phyloP scores from a whole-genome alignment of 345 rosid genomes.

The Schrenkiella parvula region DNA sequence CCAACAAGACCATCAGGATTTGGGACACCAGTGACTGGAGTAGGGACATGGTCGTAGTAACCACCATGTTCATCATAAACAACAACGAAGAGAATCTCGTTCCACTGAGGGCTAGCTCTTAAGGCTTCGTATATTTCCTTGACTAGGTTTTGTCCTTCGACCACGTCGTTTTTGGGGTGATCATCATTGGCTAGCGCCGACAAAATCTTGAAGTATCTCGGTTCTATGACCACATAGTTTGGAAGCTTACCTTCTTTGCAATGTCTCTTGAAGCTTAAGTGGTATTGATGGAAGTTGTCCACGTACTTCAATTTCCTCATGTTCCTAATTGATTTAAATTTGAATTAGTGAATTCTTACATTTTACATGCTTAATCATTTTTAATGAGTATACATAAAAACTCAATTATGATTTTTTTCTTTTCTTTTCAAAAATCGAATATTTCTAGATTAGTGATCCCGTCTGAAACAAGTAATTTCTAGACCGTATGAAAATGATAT shows the following conservation, averaged over 20 bases:
- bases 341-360: background rate
- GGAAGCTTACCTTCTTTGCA: constrained; percentile 79
- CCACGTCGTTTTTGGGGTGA: constrained; percentile 77
- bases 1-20: constrained; percentile 74
- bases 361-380: background rate
- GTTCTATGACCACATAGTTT: constrained; percentile 81
- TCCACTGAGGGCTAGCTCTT: constrained; percentile 85
- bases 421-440: background rate
- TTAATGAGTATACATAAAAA: background rate
- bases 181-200: constrained; percentile 70
- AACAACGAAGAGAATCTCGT: constrained; percentile 55
- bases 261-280: constrained; percentile 62
- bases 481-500: background rate
- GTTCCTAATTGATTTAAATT: constrained; percentile 40
- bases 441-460: background rate
- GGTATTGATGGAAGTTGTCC: constrained; percentile 62
- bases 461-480: background rate
- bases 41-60: constrained; percentile 84
- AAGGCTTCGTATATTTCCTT: constrained; percentile 82
- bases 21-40: constrained; percentile 70
- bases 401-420: background rate
- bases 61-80: constrained; percentile 92
- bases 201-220: constrained; percentile 55
- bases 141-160: constrained; percentile 68
- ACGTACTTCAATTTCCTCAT: constrained; percentile 71